Conservation (phyloP, 805 yeast species). For the Candida morakotiae region DNA sequence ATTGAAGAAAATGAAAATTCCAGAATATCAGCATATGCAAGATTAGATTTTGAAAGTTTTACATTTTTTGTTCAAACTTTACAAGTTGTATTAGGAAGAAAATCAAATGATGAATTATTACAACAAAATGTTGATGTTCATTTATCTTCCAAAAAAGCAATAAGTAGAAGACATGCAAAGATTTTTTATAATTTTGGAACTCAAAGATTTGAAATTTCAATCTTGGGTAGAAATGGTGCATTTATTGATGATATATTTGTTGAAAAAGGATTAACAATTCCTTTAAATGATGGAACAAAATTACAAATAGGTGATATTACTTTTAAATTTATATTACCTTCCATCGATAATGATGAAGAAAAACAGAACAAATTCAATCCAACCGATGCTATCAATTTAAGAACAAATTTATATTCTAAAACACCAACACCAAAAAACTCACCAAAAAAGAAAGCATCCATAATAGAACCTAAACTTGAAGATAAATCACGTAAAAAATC, state of each 20-base stretch:
- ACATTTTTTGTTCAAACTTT: conserved; percentile 95
- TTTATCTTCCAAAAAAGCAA: conserved; percentile 86
- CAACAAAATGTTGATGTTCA: conserved; percentile 89
- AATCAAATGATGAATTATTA: conserved; percentile 46
- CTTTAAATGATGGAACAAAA: conserved; percentile 73
- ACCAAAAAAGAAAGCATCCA: conserved; percentile 6
- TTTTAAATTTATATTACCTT: conserved; percentile 83
- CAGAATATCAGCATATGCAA: conserved; percentile 58
- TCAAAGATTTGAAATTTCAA: conserved; percentile 87
- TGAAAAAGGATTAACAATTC: conserved; percentile 88
- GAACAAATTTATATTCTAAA: conserved; percentile 40
- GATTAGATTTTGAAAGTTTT: conserved; percentile 85
- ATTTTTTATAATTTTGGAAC: conserved; percentile 96
- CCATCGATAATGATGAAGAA: conserved; percentile 42
- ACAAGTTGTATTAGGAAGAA: conserved; percentile 89
- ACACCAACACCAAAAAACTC: conserved; percentile 16
- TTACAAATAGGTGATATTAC: conserved; percentile 92
- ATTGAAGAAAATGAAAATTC: conserved; percentile 12
- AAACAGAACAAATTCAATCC: conserved; percentile 42
- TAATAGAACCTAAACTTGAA: not conserved
- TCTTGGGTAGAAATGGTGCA: conserved; percentile 94
- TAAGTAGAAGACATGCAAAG: conserved; percentile 91
- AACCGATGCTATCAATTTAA: conserved; percentile 56
- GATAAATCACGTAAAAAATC: conserved; percentile 5
- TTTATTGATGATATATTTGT: conserved; percentile 90